Conservation (phyloP, 768 basidiomycete genomes). For the Leucogyrophana mollusca region DNA sequence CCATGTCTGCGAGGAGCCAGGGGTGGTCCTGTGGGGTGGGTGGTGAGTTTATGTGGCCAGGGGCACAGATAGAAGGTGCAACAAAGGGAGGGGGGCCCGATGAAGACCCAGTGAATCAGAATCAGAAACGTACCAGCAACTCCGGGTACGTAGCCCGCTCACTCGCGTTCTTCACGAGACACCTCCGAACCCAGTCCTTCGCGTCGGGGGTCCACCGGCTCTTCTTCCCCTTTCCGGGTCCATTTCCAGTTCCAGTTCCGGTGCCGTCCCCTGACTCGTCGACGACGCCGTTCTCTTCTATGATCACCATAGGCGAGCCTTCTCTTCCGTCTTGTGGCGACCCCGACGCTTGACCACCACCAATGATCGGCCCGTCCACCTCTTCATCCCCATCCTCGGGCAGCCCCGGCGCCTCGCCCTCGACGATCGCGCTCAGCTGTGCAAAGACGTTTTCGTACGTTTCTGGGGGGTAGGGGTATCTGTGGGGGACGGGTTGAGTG, state of each 20-base stretch:
- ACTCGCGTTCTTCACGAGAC: slow-evolving; percentile 79
- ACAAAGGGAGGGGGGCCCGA: slow-evolving; percentile 1
- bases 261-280: no score
- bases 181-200: slow-evolving; percentile 78
- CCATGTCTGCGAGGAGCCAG: slow-evolving; percentile 63
- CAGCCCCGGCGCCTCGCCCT: slow-evolving; percentile 87
- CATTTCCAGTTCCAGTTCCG: background rate
- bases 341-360: no score
- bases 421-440: slow-evolving; percentile 93
- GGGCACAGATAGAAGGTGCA: no score
- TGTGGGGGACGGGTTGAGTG: slow-evolving; percentile 4
- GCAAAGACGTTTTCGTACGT: slow-evolving; percentile 97
- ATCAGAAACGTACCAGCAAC: slow-evolving; percentile 58
- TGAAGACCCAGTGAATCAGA: background rate
- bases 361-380: no score
- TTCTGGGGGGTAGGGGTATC: slow-evolving; percentile 96
- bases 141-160: slow-evolving; percentile 81
- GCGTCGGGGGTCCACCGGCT: slow-evolving; percentile 45
- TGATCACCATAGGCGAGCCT: background rate
- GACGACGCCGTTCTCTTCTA: no score
- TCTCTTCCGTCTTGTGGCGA: slow-evolving; percentile 5
- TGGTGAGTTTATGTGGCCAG: background rate
- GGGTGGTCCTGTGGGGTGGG: slow-evolving; percentile 67
- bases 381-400: slow-evolving; percentile 52
- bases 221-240: slow-evolving; percentile 9